phyloP scores from a whole-genome alignment of 768 basidiomycete species.

The Chiua virens region DNA sequence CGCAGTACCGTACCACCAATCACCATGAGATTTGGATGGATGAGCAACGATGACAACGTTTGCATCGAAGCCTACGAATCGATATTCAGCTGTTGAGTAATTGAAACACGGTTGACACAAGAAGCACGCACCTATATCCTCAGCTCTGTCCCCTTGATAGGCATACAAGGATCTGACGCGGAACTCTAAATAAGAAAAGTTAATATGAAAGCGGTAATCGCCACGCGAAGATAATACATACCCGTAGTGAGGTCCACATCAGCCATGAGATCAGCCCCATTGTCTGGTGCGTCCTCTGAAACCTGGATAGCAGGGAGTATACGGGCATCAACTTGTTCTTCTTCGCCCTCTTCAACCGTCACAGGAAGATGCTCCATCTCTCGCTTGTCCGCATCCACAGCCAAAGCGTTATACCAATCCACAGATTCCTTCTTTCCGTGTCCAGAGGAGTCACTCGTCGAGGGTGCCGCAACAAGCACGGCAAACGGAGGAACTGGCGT shows the following conservation, averaged over 20 bases:
- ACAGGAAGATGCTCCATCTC: conserved; percentile 45
- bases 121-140: conserved; percentile 75
- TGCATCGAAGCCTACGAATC: conserved; percentile 67
- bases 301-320: conserved; percentile 58
- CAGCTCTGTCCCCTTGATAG: conserved; percentile 82
- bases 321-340: conserved; percentile 34
- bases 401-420: conserved; percentile 89
- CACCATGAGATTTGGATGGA: conserved; percentile 81
- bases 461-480: conserved; percentile 15
- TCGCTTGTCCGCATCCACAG: conserved; percentile 59
- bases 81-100: conserved; percentile 1
- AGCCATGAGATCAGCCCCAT: conserved; percentile 52
- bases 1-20: conserved; percentile 91
- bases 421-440: conserved; percentile 71
- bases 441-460: conserved; percentile 19
- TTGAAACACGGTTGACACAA: not conserved
- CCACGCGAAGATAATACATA: conserved; percentile 32
- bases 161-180: conserved; percentile 80
- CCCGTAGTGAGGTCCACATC: conserved; percentile 71
- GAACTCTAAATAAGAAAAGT: conserved; percentile 46
- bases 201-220: conserved; percentile 1
- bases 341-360: conserved; percentile 64
- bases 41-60: conserved; percentile 78
- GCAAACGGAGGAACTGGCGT: conserved; percentile 20
- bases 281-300: conserved; percentile 43